Percentiles rank a stretch among this genome's conserved stretches.
phyloP scores from a whole-genome alignment of 176 grass and related monocot genomes.

The Guadua angustifolia region DNA sequence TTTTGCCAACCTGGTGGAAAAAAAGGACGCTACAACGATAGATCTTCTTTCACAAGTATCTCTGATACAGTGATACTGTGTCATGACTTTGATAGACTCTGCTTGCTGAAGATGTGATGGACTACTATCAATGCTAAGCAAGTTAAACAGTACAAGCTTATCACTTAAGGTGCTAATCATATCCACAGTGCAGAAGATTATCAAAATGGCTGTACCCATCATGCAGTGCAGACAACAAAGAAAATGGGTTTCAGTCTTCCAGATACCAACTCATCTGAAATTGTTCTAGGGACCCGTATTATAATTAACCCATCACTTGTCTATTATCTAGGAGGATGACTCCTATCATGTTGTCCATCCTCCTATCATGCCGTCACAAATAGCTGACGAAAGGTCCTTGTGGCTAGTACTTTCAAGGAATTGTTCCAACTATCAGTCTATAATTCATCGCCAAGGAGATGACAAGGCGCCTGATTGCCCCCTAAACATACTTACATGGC shows the following conservation, averaged over 20 bases:
- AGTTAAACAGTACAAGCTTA: neutral
- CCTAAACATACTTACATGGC: neutral
- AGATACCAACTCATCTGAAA: neutral
- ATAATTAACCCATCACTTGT: constrained; percentile 5
- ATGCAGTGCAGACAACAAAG: neutral
- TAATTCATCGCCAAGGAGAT: neutral
- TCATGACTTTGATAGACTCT: constrained; percentile 13
- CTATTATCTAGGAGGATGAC: neutral
- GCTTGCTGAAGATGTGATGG: neutral
- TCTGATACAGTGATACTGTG: constrained; percentile 5
- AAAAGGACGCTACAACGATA: neutral
- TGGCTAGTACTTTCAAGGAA: constrained; percentile 5
- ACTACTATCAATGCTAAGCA: neutral
- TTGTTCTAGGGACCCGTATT: neutral
- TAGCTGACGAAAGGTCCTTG: constrained; percentile 1
- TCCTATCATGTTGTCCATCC: neutral
- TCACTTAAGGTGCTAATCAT: constrained; percentile 13
- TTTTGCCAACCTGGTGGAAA: neutral
- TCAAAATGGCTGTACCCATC: constrained; percentile 19
- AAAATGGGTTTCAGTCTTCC: neutral
- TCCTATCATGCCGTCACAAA: constrained; percentile 8
- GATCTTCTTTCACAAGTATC: constrained; percentile 12
- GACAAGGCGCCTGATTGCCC: neutral
- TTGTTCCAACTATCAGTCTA: neutral
- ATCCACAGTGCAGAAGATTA: neutral